Evolutionary conservation across 768 basidiomycete genomes (phyloP).

Genomic region (Phlebiopsis flavidoalba): DNA sequence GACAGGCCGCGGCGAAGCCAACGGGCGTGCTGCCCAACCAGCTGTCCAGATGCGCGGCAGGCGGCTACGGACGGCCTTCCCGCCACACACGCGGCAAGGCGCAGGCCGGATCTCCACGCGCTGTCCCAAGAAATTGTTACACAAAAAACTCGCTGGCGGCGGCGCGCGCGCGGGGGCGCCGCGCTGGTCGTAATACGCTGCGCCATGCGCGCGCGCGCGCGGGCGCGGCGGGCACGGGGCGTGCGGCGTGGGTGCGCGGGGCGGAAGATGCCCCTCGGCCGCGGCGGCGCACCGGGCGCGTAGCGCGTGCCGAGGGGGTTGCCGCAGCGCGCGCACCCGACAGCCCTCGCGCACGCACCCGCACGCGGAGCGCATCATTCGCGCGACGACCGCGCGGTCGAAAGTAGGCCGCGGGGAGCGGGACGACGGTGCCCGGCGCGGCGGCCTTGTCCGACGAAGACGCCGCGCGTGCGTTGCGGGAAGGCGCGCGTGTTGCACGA

Average conservation of each 20-base stretch:
- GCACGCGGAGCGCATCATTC: conserved; percentile 51
- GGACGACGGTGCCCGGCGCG: conserved; percentile 50
- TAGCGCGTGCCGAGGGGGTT: conserved; percentile 62
- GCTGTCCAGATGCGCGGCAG: neutral
- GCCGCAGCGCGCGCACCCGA: conserved; percentile 65
- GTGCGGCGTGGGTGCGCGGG: conserved; percentile 35
- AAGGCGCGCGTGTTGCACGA: conserved; percentile 53
- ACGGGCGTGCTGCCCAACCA: neutral
- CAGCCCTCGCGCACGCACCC: conserved; percentile 64
- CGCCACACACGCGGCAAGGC: neutral
- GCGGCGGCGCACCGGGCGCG: conserved; percentile 54
- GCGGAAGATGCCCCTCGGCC: conserved; percentile 40
- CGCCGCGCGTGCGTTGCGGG: conserved; percentile 44
- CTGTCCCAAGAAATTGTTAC: conserved; percentile 34
- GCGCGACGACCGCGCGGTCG: conserved; percentile 41
- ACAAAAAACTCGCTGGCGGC: conserved; percentile 20
- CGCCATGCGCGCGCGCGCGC: conserved; percentile 21
- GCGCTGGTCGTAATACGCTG: conserved; percentile 22
- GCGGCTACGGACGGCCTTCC: too few species aligned
- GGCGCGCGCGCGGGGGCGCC: conserved; percentile 6
- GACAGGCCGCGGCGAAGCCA: neutral
- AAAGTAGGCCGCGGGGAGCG: conserved; percentile 56
- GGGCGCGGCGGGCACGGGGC: conserved; percentile 24
- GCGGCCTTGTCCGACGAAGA: conserved; percentile 55
- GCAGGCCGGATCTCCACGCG: conserved; percentile 17